phyloP scores from a whole-genome alignment of 2,329 filamentous ascomycete species.

The Pestalotiopsis sp. region DNA sequence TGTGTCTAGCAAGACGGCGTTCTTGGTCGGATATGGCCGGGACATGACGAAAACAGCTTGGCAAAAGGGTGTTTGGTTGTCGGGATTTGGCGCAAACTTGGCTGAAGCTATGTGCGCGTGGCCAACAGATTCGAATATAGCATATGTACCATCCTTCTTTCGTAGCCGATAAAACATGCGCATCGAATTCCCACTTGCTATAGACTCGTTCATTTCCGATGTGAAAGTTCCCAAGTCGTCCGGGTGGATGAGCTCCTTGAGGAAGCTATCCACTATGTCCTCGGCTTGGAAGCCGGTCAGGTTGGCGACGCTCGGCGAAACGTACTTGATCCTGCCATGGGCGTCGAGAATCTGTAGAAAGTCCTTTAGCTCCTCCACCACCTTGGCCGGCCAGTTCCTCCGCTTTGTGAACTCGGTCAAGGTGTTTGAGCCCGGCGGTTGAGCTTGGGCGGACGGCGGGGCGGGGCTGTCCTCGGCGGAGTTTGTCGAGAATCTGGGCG shows the following conservation, averaged over 20 bases:
- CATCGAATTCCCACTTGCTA: constrained; percentile 76
- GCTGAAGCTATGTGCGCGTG: constrained; percentile 84
- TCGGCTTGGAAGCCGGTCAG: constrained; percentile 76
- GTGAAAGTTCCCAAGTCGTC: constrained; percentile 85
- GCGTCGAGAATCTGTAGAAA: constrained; percentile 85
- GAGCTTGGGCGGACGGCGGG: constrained; percentile 34
- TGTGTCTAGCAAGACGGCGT: constrained; percentile 82
- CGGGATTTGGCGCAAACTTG: constrained; percentile 62
- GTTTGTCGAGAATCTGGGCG: constrained; percentile 5
- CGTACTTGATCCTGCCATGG: constrained; percentile 81
- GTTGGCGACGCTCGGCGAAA: constrained; percentile 75
- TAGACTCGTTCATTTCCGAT: constrained; percentile 86
- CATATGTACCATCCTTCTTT: constrained; percentile 70
- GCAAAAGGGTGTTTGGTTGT: constrained; percentile 71
- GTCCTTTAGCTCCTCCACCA: constrained; percentile 88
- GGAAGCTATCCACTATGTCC: constrained; percentile 73
- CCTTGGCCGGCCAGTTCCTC: constrained; percentile 81
- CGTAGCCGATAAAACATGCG: constrained; percentile 88
- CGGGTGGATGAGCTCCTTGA: constrained; percentile 82
- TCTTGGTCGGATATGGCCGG: constrained; percentile 86
- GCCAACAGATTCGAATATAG: constrained; percentile 88
- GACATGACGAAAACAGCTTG: constrained; percentile 94
- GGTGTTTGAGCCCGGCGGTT: constrained; percentile 41
- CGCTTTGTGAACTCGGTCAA: constrained; percentile 63
- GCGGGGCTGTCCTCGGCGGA: constrained; percentile 23